Evolutionary conservation across 805 yeast genomes (phyloP).

Genomic region (Candida ponderosae): DNA sequence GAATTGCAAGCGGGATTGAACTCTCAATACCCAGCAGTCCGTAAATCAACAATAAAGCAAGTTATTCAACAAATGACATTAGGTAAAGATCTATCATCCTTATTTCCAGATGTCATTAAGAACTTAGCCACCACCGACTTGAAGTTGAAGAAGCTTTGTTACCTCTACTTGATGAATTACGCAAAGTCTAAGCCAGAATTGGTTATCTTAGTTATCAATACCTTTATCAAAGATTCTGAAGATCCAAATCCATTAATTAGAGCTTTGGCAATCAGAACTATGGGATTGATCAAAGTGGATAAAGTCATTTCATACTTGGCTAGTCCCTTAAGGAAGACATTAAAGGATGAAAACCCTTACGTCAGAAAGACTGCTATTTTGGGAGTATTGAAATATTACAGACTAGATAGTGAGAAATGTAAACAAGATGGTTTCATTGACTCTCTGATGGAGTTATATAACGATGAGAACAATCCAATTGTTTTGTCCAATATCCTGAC

Average conservation of each 20-base stretch:
- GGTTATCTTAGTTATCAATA: slow-evolving; percentile 92
- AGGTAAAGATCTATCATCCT: slow-evolving; percentile 90
- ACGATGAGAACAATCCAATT: slow-evolving; percentile 84
- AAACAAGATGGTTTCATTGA: slow-evolving; percentile 81
- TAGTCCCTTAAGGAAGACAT: slow-evolving; percentile 76
- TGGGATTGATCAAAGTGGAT: slow-evolving; percentile 97
- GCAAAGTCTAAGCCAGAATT: slow-evolving; percentile 95
- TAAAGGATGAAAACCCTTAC: slow-evolving; percentile 91
- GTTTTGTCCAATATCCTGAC: slow-evolving; percentile 92
- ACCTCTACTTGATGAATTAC: slow-evolving; percentile 91
- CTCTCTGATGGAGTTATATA: slow-evolving; percentile 55
- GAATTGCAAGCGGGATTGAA: slow-evolving; percentile 88
- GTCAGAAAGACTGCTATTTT: slow-evolving; percentile 97
- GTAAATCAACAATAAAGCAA: slow-evolving; percentile 94
- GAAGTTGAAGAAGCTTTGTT: slow-evolving; percentile 94
- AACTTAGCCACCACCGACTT: slow-evolving; percentile 95
- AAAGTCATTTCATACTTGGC: slow-evolving; percentile 94
- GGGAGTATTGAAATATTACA: slow-evolving; percentile 92
- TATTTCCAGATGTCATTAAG: slow-evolving; percentile 93
- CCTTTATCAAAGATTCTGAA: slow-evolving; percentile 90
- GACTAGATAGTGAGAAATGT: slow-evolving; percentile 72
- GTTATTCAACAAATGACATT: slow-evolving; percentile 98
- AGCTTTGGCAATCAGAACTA: slow-evolving; percentile 93
- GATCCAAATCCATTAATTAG: slow-evolving; percentile 95
- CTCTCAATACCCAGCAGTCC: slow-evolving; percentile 88